Evolutionary conservation across 768 basidiomycete species (phyloP).

Genomic region (Polyporus arcularius): DNA sequence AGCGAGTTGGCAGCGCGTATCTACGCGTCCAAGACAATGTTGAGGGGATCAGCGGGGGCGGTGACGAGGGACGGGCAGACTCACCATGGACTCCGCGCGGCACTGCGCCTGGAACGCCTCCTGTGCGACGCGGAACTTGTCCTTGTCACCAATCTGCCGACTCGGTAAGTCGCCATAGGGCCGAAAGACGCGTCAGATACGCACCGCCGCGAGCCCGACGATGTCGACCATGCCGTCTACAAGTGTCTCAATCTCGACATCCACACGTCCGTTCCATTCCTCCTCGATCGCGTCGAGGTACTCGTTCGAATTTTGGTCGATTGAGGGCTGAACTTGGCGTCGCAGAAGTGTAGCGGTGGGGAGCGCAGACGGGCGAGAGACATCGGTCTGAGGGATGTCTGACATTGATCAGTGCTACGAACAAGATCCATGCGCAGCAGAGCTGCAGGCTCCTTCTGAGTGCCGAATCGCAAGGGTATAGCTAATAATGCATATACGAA

Average conservation of each 20-base stretch:
- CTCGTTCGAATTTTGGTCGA: constrained; percentile 74
- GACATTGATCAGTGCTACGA: not conserved
- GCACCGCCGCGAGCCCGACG: constrained; percentile 79
- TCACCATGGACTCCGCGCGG: constrained; percentile 86
- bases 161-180: not conserved
- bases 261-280: constrained; percentile 92
- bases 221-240: constrained; percentile 92
- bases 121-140: constrained; percentile 84
- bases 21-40: constrained; percentile 34
- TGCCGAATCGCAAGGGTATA: no score
- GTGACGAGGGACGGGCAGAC: constrained; percentile 3
- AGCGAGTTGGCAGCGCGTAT: constrained; percentile 86
- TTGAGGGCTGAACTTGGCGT: constrained; percentile 41
- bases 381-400: constrained; percentile 72
- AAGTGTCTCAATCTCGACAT: constrained; percentile 80
- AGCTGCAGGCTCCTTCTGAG: no score
- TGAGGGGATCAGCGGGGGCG: no score
- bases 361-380: constrained; percentile 81
- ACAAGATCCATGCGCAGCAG: not conserved
- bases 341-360: constrained; percentile 68
- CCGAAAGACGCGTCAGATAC: constrained; percentile 20
- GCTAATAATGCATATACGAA: no score
- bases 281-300: constrained; percentile 85
- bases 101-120: constrained; percentile 85
- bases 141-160: constrained; percentile 77